Evolutionary conservation across 2,329 filamentous ascomycete genomes (phyloP), one percentile per base, ranked within the genome.

Genomic region (Aureobasidium musti): DNA sequence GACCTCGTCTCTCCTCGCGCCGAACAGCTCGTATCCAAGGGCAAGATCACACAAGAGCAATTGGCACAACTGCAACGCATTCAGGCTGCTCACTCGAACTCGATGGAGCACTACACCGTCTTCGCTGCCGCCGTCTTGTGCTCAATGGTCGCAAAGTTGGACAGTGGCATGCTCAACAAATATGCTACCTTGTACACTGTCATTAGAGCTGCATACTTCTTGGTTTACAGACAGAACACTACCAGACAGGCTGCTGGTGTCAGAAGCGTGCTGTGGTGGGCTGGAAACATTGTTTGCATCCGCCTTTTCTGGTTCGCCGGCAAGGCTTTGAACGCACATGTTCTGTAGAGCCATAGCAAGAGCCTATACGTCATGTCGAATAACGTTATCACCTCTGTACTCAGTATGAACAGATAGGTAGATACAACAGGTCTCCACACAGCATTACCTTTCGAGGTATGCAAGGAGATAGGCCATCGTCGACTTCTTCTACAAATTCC

Each of bases 21-120:
- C 63, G 76, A 78, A 3, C 72, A 71, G 6, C 79, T 80, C 10
- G 77, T 82, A 19, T 43, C 61, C 28, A 72, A 71, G 6, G 77
- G 79, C 3, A 81, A 81, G 69, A 74, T 84, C 50, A 81, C 78
- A 0, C 76, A 75, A 43, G 69, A 67, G 28, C 78, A 80, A 67
- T 74, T 83, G 19, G 73, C 78, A 3, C 79, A 77, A 73, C 70
- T 83, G 21, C 76, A 76, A 59, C 78, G 82, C 35, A 77, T 78
- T 68, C 79, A 83, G 67, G 70, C 75, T 5, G 81, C 80, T n/a
- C 79, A 81, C 68, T 79, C 79, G 14, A 84, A 83, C 65, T 77
- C 79, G 0, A 77, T 82, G 1, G 82, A 79, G 67, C 76, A 79
- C 66, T 81, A 74, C 65, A 68, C 77, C 0, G 66, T 82, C 1